Evolutionary conservation across 2,329 filamentous ascomycete genomes (phyloP), one percentile per base, ranked within the genome.

Genomic region (Microdochium bolleyi): DNA sequence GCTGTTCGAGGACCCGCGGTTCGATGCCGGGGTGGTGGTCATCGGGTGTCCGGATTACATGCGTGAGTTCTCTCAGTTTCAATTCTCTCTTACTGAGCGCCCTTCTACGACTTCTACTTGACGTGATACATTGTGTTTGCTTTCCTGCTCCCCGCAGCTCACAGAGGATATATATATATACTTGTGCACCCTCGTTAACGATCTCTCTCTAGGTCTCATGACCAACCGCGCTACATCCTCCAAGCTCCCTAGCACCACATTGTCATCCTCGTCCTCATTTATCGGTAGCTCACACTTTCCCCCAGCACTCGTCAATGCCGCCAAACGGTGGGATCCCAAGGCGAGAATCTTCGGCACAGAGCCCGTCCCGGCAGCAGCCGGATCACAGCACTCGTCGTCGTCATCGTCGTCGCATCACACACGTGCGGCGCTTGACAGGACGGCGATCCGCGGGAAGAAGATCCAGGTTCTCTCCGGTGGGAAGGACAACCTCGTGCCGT

Each of bases 11-110:
- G 92, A 97, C 55, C 82, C 85, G 19, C 80, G 91, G 57, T 80
- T 97, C 52, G 85, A 78, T n/a, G 85, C 88, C 0, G 91, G 82
- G 1, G 83, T 95, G 8, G 77, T 88, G 2, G 79, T 96, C 24
- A 88, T 97, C 51, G 94, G 92, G 1, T 96, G 91, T 67, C 90
- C 92, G 1, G 92, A 99, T 69, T 96, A 89, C 62, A 82, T 85
- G 57, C 76, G 88, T 83, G 60, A 71, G 67, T 73, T 3, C 24
- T 3, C 24, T 11, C 37, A 13, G n/a, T n/a, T 27, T 41, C 7
- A 38, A 16, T 46, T 38, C 24, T 24, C 2, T 13, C 25, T 11
- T 41, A 14, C 37, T 34, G 30, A 16, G 9, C 30, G 16, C 16
- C 9, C 30, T 34, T 34, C 9, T 9, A 34, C 30, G 9, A 16